Conservation (phyloP, 2,329 filamentous ascomycete genomes). For the Fusarium gaditjirri region DNA sequence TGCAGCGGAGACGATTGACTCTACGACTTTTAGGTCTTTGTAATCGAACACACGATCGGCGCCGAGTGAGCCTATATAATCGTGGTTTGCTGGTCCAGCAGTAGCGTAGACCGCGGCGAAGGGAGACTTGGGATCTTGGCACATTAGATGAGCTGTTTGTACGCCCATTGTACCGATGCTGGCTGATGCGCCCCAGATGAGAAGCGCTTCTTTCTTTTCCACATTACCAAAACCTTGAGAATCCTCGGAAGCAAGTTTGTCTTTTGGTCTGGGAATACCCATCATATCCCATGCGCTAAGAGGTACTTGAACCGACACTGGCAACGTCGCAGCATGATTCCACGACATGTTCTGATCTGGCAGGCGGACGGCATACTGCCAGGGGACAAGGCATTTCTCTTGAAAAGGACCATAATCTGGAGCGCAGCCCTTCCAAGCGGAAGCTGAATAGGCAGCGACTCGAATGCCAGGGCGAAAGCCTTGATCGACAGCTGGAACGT, state of each 20-base stretch:
- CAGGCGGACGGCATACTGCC: conserved; percentile 52
- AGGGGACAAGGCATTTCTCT: conserved; percentile 54
- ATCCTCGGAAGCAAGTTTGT: not conserved
- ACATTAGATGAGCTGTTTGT: conserved; percentile 51
- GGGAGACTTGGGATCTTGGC: conserved; percentile 46
- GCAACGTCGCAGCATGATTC: conserved; percentile 54
- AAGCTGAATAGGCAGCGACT: conserved; percentile 52
- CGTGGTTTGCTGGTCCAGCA: conserved; percentile 48
- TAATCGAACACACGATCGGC: conserved; percentile 57
- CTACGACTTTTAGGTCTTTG: conserved; percentile 45
- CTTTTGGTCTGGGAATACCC: conserved; percentile 45
- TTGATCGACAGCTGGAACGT: conserved; percentile 46
- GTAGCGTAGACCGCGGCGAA: conserved; percentile 56
- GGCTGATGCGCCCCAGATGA: conserved; percentile 59
- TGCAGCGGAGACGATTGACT: conserved; percentile 51
- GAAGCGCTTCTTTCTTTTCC: conserved; percentile 47
- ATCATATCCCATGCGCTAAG: conserved; percentile 54
- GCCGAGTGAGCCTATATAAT: conserved; percentile 50
- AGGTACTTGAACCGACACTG: conserved; percentile 51
- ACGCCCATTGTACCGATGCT: conserved; percentile 59
- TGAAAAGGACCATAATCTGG: conserved; percentile 61
- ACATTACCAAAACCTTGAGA: not conserved
- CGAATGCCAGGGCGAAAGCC: conserved; percentile 50
- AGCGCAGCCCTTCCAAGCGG: conserved; percentile 54
- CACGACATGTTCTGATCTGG: conserved; percentile 49